These are phyloP conservation scores for Fraxinus quadrangulata DNA, from an alignment of 257 asterid species.

Conservation along the genomic window DNA sequence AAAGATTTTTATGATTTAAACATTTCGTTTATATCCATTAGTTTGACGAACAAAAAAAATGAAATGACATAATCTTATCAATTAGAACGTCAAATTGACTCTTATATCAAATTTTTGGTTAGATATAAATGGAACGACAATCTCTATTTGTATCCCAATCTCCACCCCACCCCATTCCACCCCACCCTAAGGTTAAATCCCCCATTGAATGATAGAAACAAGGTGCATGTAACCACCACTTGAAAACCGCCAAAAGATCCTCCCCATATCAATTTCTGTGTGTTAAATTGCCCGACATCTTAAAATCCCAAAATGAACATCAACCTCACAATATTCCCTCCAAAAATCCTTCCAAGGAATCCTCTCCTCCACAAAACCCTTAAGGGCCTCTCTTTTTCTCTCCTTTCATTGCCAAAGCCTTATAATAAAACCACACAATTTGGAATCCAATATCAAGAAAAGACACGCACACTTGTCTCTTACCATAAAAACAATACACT, in stretches of 20 bases:
- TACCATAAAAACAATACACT: slow-evolving; percentile 48
- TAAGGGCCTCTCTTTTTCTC: background rate
- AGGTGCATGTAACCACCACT: background rate
- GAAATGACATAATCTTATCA: too few species aligned
- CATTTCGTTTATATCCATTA: too few species aligned
- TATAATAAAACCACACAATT: slow-evolving; percentile 40
- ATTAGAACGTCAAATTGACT: too few species aligned
- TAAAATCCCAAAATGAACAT: slow-evolving; percentile 19
- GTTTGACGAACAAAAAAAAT: too few species aligned
- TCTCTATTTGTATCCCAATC: slow-evolving; percentile 3
- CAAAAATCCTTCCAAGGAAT: slow-evolving; percentile 21
- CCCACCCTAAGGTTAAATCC: slow-evolving; percentile 26
- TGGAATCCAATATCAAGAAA: slow-evolving; percentile 21
- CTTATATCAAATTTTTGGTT: too few species aligned
- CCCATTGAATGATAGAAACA: slow-evolving; percentile 29
- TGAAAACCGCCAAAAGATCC: background rate
- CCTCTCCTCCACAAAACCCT: slow-evolving; percentile 23
- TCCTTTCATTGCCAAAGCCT: background rate
- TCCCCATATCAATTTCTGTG: background rate
- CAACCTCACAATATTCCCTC: slow-evolving; percentile 48
- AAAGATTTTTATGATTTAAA: too few species aligned
- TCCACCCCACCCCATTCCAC: background rate
- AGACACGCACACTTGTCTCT: slow-evolving; percentile 61
- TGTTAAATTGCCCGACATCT: slow-evolving; percentile 17
- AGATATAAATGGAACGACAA: too few species aligned